A percentile compares a stretch with the other conserved stretches of the same genome.
phyloP scores from a whole-genome alignment of 75 land plant species.

The Selaginella tamariscina region DNA sequence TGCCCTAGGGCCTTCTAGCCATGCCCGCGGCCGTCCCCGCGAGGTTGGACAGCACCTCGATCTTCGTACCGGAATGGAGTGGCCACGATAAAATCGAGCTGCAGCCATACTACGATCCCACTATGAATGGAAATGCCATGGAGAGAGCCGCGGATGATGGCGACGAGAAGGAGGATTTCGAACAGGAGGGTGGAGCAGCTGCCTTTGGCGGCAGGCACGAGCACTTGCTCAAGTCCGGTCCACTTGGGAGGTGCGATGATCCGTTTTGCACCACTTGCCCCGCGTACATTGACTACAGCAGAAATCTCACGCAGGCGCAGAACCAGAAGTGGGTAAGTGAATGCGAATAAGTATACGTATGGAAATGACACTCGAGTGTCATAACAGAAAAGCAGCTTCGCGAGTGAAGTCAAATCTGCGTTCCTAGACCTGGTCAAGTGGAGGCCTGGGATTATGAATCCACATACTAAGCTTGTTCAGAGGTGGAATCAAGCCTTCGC shows the following conservation, averaged over 20 bases:
- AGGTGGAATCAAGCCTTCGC: slow-evolving; percentile 78
- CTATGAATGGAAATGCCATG: too few species aligned
- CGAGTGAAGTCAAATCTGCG: background rate
- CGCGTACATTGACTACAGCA: slow-evolving; percentile 13
- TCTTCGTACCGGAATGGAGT: too few species aligned
- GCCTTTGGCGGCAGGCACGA: slow-evolving; percentile 17
- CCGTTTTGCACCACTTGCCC: slow-evolving; percentile 68
- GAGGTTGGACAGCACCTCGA: too few species aligned
- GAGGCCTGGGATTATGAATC: slow-evolving; percentile 60
- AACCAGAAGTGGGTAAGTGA: background rate
- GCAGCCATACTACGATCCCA: too few species aligned
- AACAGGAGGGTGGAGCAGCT: too few species aligned
- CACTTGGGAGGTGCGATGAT: slow-evolving; percentile 55
- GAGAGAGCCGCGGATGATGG: too few species aligned
- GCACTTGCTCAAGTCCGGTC: slow-evolving; percentile 58
- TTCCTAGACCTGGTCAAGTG: slow-evolving; percentile 4
- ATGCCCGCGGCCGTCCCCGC: too few species aligned
- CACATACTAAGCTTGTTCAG: slow-evolving; percentile 72
- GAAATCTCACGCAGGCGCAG: background rate
- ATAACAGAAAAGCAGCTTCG: background rate
- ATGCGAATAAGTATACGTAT: background rate
- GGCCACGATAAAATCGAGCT: too few species aligned
- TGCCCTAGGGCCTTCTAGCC: too few species aligned
- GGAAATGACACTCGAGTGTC: background rate
- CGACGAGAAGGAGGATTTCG: too few species aligned